A percentile compares a stretch with the other conserved stretches of the same genome.
Conservation (phyloP, 768 basidiomycete species). For the Tylopilus sp. region DNA sequence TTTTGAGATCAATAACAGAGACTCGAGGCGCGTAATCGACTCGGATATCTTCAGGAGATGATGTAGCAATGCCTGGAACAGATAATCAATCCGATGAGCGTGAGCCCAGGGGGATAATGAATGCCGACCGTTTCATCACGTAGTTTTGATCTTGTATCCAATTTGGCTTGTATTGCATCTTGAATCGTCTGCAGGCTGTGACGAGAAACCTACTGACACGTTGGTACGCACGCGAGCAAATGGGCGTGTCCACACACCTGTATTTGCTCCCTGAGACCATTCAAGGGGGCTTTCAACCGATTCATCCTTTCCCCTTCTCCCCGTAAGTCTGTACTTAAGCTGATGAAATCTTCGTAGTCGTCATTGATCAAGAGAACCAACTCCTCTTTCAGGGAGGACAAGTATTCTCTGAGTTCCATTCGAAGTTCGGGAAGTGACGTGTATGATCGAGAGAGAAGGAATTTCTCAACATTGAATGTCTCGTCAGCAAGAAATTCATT, state of each 20-base stretch:
- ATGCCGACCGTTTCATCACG: constrained; percentile 74
- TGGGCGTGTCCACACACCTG: constrained; percentile 44
- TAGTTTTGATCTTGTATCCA: constrained; percentile 68
- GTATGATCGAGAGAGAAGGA: constrained; percentile 82
- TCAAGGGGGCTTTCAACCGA: constrained; percentile 65
- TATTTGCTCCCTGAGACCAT: constrained; percentile 59
- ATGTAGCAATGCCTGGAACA: constrained; percentile 69
- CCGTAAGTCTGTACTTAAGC: constrained; percentile 86
- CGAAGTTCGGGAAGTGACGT: constrained; percentile 87
- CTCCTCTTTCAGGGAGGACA: constrained; percentile 83
- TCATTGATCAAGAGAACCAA: constrained; percentile 94
- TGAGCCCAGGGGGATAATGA: not conserved
- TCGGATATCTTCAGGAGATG: constrained; percentile 91
- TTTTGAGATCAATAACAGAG: constrained; percentile 66
- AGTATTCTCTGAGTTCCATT: constrained; percentile 81
- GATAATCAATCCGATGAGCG: not conserved
- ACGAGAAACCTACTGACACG: constrained; percentile 47
- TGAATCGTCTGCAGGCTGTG: constrained; percentile 63
- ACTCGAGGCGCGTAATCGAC: constrained; percentile 83
- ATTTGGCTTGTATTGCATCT: constrained; percentile 70
- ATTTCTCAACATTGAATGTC: constrained; percentile 78
- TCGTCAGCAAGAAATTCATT: constrained; percentile 69
- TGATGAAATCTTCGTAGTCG: constrained; percentile 98
- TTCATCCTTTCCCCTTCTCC: constrained; percentile 77
- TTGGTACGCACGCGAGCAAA: not conserved